These are phyloP conservation scores for Solanum hybrid DNA, from an alignment of 305 asterid species.

Conservation along the genomic window DNA sequence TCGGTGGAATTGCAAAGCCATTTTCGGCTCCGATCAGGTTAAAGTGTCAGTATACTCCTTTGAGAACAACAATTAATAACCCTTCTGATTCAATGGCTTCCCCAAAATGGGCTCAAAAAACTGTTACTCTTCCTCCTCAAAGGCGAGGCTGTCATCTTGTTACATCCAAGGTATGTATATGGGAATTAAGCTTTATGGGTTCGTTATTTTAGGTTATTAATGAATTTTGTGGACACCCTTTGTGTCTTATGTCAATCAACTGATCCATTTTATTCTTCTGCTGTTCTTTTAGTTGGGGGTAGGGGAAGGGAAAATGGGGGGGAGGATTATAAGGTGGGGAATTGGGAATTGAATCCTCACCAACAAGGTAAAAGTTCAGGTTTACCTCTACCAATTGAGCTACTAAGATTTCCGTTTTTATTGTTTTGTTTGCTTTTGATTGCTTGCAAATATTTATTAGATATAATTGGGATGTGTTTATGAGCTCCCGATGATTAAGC, in stretches of 20 bases:
- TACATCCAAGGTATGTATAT: slow-evolving; percentile 36
- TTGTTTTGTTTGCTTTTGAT: background rate
- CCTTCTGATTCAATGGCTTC: slow-evolving; percentile 21
- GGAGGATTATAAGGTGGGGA: background rate
- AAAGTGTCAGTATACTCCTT: background rate
- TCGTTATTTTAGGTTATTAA: background rate
- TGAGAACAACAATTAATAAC: background rate
- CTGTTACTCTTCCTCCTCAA: slow-evolving; percentile 57
- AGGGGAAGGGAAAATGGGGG: background rate
- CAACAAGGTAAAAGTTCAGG: background rate
- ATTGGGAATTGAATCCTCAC: background rate
- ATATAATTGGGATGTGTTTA: background rate
- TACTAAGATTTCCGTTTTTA: background rate
- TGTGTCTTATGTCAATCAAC: background rate
- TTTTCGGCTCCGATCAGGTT: background rate
- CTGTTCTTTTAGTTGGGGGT: background rate
- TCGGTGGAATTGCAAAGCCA: background rate
- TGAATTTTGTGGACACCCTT: background rate
- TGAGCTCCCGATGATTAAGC: background rate
- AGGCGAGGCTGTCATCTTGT: slow-evolving; percentile 82
- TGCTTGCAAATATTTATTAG: background rate
- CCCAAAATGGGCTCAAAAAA: slow-evolving; percentile 80
- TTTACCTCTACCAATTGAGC: background rate
- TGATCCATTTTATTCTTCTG: background rate
- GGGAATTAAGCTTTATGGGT: background rate